Conservation (phyloP, 2,329 filamentous ascomycete genomes). For the Cladosporium halotolerans region DNA sequence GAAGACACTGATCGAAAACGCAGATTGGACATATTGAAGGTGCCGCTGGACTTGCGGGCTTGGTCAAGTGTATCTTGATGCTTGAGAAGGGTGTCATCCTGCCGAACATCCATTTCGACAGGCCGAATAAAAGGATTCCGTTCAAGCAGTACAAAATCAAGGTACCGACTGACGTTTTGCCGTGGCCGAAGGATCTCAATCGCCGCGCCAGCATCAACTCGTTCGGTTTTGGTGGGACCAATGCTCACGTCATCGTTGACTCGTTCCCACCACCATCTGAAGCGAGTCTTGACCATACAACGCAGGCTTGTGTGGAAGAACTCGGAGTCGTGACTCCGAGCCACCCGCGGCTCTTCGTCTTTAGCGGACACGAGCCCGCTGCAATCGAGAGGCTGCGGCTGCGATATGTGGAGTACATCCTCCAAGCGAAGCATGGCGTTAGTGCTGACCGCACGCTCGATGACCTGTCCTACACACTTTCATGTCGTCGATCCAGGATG, state of each 20-base stretch:
- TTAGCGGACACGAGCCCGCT: background rate
- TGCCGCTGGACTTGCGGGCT: constrained; percentile 44
- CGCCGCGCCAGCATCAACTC: constrained; percentile 11
- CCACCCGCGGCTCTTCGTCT: background rate
- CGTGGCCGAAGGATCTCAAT: constrained; percentile 11
- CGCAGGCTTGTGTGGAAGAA: background rate
- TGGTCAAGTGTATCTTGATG: constrained; percentile 33
- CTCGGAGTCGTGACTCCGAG: background rate
- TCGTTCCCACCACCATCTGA: too few relatives aligned
- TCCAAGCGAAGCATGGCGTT: too few relatives aligned
- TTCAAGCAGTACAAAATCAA: constrained; percentile 16
- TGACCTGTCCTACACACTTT: background rate
- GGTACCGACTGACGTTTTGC: constrained; percentile 21
- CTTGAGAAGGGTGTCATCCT: constrained; percentile 19
- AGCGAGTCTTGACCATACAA: background rate
- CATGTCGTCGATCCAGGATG: background rate
- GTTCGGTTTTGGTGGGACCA: constrained; percentile 24
- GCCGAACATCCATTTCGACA: constrained; percentile 15
- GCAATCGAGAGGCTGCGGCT: background rate
- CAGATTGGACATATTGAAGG: constrained; percentile 44
- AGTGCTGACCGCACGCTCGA: background rate
- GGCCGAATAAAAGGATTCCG: constrained; percentile 11
- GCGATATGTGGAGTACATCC: background rate
- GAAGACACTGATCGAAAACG: background rate
- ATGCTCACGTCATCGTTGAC: constrained; percentile 21